Evolutionary conservation across 805 yeast genomes (phyloP).

Genomic region (Suhomyces tanzawaensis): DNA sequence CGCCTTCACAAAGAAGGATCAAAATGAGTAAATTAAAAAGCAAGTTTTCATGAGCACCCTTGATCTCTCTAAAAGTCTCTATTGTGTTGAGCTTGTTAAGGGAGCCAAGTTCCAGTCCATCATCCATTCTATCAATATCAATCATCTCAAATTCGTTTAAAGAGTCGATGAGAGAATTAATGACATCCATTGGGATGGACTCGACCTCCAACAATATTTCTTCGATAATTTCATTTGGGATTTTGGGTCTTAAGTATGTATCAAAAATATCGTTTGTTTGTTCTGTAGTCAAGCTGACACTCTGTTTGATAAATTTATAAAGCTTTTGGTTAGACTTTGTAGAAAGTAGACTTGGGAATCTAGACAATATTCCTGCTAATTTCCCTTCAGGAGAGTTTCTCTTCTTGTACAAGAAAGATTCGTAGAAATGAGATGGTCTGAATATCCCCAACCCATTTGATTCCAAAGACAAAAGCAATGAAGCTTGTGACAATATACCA

Average conservation of each 20-base stretch:
- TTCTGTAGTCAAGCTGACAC: constrained; percentile 12
- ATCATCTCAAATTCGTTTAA: constrained; percentile 7
- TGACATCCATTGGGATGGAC: constrained; percentile 24
- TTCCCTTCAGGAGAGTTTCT: constrained; percentile 12
- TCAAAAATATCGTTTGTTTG: constrained; percentile 24
- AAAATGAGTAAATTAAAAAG: constrained; percentile 29
- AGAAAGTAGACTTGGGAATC: constrained; percentile 26
- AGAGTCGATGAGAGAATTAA: constrained; percentile 21
- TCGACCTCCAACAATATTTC: constrained; percentile 21
- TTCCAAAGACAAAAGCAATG: constrained; percentile 23
- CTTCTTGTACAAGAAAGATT: constrained; percentile 15
- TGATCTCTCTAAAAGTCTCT: constrained; percentile 27
- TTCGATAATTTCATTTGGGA: constrained; percentile 23
- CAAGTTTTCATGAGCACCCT: constrained; percentile 25
- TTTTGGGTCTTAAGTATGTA: constrained; percentile 20
- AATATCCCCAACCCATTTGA: constrained; percentile 33
- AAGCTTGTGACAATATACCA: constrained; percentile 7
- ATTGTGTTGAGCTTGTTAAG: constrained; percentile 24
- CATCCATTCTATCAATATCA: neutral
- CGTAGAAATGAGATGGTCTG: constrained; percentile 34
- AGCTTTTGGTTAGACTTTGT: constrained; percentile 28
- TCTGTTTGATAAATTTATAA: constrained; percentile 12
- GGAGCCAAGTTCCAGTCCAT: constrained; percentile 14
- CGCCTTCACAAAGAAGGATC: constrained; percentile 32
- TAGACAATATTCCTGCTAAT: constrained; percentile 20